phyloP scores from a whole-genome alignment of 2,329 filamentous ascomycete species.

The Orbilia ellipsospora region DNA sequence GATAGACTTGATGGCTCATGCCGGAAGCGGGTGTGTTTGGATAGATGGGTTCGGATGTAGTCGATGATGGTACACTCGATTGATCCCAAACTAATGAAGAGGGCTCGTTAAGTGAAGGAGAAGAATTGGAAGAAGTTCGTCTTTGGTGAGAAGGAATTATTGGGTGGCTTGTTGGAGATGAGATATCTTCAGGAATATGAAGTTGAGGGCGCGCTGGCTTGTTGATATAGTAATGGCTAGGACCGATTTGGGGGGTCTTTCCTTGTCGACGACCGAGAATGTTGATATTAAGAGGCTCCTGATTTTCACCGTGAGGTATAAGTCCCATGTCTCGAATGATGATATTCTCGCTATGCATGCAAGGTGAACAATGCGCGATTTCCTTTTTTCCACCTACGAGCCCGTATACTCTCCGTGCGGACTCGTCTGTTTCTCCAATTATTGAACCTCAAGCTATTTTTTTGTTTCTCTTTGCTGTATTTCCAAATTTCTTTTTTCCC shows the following conservation, averaged over 20 bases:
- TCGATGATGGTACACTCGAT: constrained; percentile 21
- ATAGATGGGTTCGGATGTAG: constrained; percentile 35
- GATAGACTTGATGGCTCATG: constrained; percentile 28
- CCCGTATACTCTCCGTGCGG: constrained; percentile 12
- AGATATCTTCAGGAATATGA: constrained; percentile 33
- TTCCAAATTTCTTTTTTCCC: constrained; percentile 17
- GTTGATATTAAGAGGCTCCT: constrained; percentile 32
- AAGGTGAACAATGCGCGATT: constrained; percentile 31
- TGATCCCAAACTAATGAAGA: constrained; percentile 48
- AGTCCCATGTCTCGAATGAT: constrained; percentile 38
- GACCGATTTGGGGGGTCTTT: constrained; percentile 15
- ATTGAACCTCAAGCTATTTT: constrained; percentile 8
- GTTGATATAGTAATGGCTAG: constrained; percentile 42
- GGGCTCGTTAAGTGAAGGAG: constrained; percentile 23
- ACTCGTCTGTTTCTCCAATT: constrained; percentile 9
- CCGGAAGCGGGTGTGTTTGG: constrained; percentile 2
- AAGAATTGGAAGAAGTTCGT: constrained; percentile 28
- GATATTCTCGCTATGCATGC: constrained; percentile 29
- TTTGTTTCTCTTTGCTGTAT: constrained; percentile 7
- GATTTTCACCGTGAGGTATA: constrained; percentile 29
- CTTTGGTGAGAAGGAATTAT: constrained; percentile 22
- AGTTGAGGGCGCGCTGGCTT: constrained; percentile 31
- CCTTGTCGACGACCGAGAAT: constrained; percentile 20
- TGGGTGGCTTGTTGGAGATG: constrained; percentile 36
- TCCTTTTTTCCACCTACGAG: constrained; percentile 17